A percentile compares a stretch with the other conserved stretches of the same genome.
Conservation (phyloP, 108 stramenopile species). For the Cyclotella cryptica region DNA sequence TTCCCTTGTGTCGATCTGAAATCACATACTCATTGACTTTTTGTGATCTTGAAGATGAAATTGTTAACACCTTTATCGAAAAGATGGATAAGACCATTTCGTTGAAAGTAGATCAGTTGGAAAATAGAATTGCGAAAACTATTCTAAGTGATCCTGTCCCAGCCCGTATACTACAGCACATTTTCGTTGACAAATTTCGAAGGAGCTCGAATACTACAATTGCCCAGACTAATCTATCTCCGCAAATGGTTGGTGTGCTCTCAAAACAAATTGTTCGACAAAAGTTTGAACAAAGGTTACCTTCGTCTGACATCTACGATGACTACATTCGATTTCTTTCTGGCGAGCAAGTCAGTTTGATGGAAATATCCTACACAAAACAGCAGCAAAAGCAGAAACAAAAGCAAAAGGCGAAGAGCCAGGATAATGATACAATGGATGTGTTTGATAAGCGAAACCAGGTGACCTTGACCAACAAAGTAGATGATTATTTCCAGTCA, state of each 20-base stretch:
- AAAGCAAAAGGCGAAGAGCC: conserved; percentile 61
- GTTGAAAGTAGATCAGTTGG: conserved; percentile 39
- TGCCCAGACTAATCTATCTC: conserved; percentile 25
- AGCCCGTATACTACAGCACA: conserved; percentile 50
- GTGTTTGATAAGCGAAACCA: conserved; percentile 53
- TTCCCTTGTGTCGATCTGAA: neutral
- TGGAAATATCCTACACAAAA: conserved; percentile 68
- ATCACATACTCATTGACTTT: neutral
- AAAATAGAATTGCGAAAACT: conserved; percentile 36
- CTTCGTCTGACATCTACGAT: conserved; percentile 57
- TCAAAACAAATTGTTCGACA: conserved; percentile 50
- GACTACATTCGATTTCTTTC: conserved; percentile 55
- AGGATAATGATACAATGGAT: conserved; percentile 66
- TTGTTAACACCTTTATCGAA: conserved; percentile 64
- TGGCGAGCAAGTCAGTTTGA: conserved; percentile 58
- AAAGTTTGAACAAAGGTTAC: conserved; percentile 58
- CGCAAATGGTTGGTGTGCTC: conserved; percentile 38
- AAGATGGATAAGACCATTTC: conserved; percentile 56
- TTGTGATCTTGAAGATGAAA: conserved; percentile 43
- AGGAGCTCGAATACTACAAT: conserved; percentile 46
- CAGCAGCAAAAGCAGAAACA: conserved; percentile 71
- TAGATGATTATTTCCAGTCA: conserved; percentile 38
- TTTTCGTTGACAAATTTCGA: conserved; percentile 54
- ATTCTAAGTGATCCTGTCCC: conserved; percentile 26
- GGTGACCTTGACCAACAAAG: conserved; percentile 19